Evolutionary conservation across 1,284 basidiomycete genomes (phyloP).

Genomic region (Jaminaea rosea): DNA sequence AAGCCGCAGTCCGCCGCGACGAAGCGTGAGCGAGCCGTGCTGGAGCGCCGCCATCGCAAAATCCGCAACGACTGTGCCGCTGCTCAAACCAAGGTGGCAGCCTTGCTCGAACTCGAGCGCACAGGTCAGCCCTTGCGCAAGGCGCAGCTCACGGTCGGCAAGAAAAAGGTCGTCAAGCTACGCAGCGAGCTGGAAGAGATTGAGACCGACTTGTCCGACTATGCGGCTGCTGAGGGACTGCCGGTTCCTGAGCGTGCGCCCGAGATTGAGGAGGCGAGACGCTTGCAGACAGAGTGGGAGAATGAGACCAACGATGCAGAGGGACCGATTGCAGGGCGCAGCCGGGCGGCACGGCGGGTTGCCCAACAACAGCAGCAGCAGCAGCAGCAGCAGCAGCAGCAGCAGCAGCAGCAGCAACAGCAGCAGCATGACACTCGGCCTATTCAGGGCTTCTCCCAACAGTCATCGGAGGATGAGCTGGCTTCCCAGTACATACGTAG

Average conservation of each 20-base stretch:
- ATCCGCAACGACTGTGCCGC: not conserved
- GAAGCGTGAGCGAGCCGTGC: no score
- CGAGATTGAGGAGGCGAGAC: not conserved
- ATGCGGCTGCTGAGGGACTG: not conserved
- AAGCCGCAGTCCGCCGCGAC: no score
- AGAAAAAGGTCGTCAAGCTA: not conserved
- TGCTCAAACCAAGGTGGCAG: not conserved
- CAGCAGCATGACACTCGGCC: not conserved
- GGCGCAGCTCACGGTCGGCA: not conserved
- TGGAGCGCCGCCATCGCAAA: no score
- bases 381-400: not conserved
- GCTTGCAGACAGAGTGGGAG: no score
- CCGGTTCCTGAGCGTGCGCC: not conserved
- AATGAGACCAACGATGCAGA: not conserved
- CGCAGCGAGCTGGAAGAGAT: not conserved
- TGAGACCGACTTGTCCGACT: not conserved
- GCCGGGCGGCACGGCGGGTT: no score
- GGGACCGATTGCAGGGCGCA: not conserved
- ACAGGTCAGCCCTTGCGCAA: not conserved
- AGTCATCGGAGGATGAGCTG: no score
- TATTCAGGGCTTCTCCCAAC: no score
- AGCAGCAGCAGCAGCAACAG: not conserved
- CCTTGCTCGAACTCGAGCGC: not conserved
- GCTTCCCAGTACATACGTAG: no score
- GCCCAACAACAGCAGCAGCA: not conserved